A percentile compares a stretch with the other conserved stretches of the same genome.
phyloP scores from a whole-genome alignment of 495 filamentous ascomycete genomes.

The Tetracladium setigerum region DNA sequence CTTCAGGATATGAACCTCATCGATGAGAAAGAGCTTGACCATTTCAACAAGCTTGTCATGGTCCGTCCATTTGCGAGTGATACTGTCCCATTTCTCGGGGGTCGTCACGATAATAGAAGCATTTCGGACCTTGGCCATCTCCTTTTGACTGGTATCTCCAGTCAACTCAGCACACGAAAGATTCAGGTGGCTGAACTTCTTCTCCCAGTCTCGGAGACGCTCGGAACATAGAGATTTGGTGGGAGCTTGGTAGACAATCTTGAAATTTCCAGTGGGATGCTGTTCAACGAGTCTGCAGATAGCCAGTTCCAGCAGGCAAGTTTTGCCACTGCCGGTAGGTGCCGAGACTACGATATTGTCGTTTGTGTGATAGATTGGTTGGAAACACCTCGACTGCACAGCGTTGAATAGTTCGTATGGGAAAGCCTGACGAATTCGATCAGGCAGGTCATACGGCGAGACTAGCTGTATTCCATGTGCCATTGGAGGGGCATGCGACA shows the following conservation, averaged over 20 bases:
- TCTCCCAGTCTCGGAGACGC: slow-evolving; percentile 72
- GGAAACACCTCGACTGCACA: slow-evolving; percentile 84
- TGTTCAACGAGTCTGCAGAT: slow-evolving; percentile 70
- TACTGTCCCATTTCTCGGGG: slow-evolving; percentile 97
- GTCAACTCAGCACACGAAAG: slow-evolving; percentile 81
- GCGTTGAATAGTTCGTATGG: slow-evolving; percentile 82
- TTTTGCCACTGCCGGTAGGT: slow-evolving; percentile 93
- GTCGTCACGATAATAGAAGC: slow-evolving; percentile 94
- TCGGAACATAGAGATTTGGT: slow-evolving; percentile 92
- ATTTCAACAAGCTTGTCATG: slow-evolving; percentile 76
- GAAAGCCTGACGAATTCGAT: slow-evolving; percentile 71
- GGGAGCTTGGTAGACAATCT: slow-evolving; percentile 92
- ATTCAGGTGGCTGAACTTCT: slow-evolving; percentile 70
- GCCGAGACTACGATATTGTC: slow-evolving; percentile 86
- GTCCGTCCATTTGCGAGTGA: slow-evolving; percentile 94
- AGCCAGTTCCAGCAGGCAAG: slow-evolving; percentile 81
- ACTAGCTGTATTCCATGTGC: slow-evolving; percentile 69
- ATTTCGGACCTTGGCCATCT: slow-evolving; percentile 66
- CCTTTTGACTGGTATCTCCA: slow-evolving; percentile 74
- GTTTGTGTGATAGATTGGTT: slow-evolving; percentile 58
- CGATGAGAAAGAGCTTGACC: slow-evolving; percentile 87
- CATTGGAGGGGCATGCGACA: slow-evolving; percentile 27
- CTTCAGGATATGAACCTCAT: slow-evolving; percentile 94
- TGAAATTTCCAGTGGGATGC: slow-evolving; percentile 63
- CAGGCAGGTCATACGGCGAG: slow-evolving; percentile 64